Conservation (phyloP, 2,329 filamentous ascomycete genomes). For the Fusarium foetens region DNA sequence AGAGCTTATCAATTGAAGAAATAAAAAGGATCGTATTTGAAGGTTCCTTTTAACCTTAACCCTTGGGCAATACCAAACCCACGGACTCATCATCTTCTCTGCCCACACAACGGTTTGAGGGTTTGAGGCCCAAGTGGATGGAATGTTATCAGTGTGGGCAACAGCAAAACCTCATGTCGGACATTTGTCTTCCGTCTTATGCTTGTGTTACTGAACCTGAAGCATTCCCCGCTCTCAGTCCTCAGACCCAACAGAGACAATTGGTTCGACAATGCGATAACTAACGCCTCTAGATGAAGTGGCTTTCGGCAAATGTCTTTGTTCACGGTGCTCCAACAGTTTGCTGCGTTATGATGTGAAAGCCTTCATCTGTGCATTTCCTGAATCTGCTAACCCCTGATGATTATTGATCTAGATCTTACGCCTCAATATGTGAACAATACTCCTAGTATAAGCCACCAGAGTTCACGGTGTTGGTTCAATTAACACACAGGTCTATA, state of each 20-base stretch:
- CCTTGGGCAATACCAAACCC: background rate
- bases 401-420: background rate
- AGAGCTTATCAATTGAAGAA: background rate
- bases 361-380: background rate
- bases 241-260: background rate
- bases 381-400: background rate
- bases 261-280: conserved; percentile 13
- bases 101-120: background rate
- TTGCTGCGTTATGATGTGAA: conserved; percentile 8
- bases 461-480: background rate
- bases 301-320: conserved; percentile 16
- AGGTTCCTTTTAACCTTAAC: background rate
- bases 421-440: background rate
- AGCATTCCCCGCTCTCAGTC: conserved; percentile 2
- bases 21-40: background rate
- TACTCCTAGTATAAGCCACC: conserved; percentile 14
- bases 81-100: background rate
- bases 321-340: conserved; percentile 24
- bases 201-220: background rate
- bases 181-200: background rate
- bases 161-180: background rate
- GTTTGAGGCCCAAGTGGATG: background rate
- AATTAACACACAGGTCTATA: background rate
- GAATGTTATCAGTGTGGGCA: background rate
- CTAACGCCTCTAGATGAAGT: conserved; percentile 13